Evolutionary conservation across 2,329 filamentous ascomycete genomes (phyloP).

Genomic region (Nemania sp.): DNA sequence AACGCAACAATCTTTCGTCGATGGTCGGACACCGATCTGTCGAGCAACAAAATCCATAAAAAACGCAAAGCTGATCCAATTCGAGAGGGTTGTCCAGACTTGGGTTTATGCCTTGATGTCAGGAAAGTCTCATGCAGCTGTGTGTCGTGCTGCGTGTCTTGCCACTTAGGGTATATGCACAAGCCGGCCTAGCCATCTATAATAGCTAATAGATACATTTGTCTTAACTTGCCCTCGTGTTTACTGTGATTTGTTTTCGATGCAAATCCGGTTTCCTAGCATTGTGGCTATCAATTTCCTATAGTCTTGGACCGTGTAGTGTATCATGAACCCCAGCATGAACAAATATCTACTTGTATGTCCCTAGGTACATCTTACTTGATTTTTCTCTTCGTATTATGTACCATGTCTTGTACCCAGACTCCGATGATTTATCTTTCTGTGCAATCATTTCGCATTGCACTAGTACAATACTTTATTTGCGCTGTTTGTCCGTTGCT

Average conservation of each 20-base stretch:
- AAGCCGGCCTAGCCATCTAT: constrained; percentile 47
- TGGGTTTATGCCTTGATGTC: constrained; percentile 30
- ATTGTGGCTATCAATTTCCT: background rate
- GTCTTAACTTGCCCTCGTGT: constrained; percentile 7
- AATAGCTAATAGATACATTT: constrained; percentile 52
- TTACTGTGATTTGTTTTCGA: background rate
- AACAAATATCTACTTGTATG: too few species aligned
- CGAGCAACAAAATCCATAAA: constrained; percentile 23
- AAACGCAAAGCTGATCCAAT: constrained; percentile 24
- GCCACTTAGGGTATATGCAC: constrained; percentile 47
- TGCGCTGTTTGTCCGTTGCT: too few species aligned
- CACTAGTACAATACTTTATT: too few species aligned
- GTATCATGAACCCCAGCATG: too few species aligned
- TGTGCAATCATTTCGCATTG: too few species aligned
- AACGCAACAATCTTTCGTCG: constrained; percentile 47
- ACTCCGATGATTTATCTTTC: too few species aligned
- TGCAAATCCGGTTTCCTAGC: background rate
- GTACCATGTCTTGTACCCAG: too few species aligned
- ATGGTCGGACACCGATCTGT: constrained; percentile 37
- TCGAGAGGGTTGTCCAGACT: constrained; percentile 17
- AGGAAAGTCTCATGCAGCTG: constrained; percentile 42
- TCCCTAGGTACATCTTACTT: too few species aligned
- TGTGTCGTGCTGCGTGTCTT: constrained; percentile 42
- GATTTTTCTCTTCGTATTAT: too few species aligned
- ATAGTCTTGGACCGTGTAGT: background rate